These are phyloP conservation scores for Wickerhamomyces silvicola DNA, from an alignment of 805 yeast genomes.

Conservation along the genomic window DNA sequence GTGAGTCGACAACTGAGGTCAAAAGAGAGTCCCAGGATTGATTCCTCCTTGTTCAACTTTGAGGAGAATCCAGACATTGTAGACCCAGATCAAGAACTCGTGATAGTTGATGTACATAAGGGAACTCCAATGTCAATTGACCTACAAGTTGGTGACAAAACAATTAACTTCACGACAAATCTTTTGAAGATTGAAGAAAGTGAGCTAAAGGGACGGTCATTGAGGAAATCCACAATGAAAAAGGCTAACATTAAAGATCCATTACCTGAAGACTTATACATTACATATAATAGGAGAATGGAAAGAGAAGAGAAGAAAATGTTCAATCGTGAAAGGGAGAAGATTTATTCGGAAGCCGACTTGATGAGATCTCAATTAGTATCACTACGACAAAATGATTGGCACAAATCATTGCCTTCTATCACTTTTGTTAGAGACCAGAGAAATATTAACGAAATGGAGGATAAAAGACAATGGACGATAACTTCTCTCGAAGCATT, in stretches of 20 bases:
- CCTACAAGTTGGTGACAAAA: not conserved
- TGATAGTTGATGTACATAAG: not conserved
- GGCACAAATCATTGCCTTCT: slow-evolving; percentile 37
- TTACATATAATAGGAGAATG: slow-evolving; percentile 48
- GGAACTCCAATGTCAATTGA: not conserved
- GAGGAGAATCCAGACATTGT: slow-evolving; percentile 16
- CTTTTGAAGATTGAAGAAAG: no score
- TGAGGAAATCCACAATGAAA: slow-evolving; percentile 2
- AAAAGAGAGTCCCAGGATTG: slow-evolving; percentile 12
- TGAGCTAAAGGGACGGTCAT: no score
- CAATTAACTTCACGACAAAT: not conserved
- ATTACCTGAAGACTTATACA: slow-evolving; percentile 36
- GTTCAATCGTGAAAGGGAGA: slow-evolving; percentile 44
- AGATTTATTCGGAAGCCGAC: slow-evolving; percentile 49
- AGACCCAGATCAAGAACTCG: slow-evolving; percentile 8
- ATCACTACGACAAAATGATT: slow-evolving; percentile 37
- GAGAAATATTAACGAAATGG: slow-evolving; percentile 41
- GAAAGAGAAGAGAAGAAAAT: slow-evolving; percentile 60
- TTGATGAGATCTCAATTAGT: slow-evolving; percentile 34
- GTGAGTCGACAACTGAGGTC: slow-evolving; percentile 10
- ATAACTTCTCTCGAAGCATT: slow-evolving; percentile 34
- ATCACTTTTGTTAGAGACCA: slow-evolving; percentile 46
- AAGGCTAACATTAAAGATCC: slow-evolving; percentile 30
- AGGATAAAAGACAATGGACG: slow-evolving; percentile 45
- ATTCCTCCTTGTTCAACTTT: slow-evolving; percentile 20